These are phyloP conservation scores for Brassica carinata DNA, from an alignment of 345 rosid genomes.

Conservation along the genomic window DNA sequence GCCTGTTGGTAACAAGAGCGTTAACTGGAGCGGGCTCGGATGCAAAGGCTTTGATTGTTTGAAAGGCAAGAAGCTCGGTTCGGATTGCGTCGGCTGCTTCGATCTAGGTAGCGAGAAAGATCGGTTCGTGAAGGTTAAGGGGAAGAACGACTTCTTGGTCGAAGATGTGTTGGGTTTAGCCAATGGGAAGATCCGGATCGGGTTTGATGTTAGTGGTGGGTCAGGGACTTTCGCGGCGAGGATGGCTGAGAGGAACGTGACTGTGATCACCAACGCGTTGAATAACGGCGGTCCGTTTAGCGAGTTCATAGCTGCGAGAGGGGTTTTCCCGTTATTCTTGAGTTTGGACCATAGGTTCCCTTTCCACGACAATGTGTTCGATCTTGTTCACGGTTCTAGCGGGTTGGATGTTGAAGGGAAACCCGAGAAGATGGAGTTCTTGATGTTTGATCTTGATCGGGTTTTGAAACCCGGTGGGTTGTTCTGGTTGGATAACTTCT, in stretches of 20 bases:
- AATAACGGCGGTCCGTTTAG: conserved; percentile 79
- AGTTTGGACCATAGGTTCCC: conserved; percentile 94
- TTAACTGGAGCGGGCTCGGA: conserved; percentile 90
- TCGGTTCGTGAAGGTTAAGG: conserved; percentile 63
- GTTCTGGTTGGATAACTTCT: conserved; percentile 87
- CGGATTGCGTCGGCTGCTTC: conserved; percentile 85
- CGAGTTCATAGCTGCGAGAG: conserved; percentile 86
- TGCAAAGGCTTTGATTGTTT: conserved; percentile 82
- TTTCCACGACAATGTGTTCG: conserved; percentile 82
- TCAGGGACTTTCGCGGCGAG: conserved; percentile 89
- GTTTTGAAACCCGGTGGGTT: conserved; percentile 79
- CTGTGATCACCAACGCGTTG: conserved; percentile 66
- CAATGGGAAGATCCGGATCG: conserved; percentile 74
- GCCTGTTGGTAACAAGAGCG: conserved; percentile 71
- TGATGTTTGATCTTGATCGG: conserved; percentile 93
- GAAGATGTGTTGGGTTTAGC: conserved; percentile 78
- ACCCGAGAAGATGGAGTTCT: conserved; percentile 82
- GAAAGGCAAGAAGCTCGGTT: conserved; percentile 70
- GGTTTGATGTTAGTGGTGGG: conserved; percentile 84
- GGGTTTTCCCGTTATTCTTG: conserved; percentile 79
- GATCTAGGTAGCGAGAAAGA: conserved; percentile 65
- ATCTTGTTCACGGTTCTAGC: conserved; percentile 70
- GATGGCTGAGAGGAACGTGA: conserved; percentile 92
- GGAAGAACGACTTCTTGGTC: conserved; percentile 81
- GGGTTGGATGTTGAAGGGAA: conserved; percentile 69